These are phyloP conservation scores for Cercospora janseana DNA, from an alignment of 2,329 filamentous ascomycete genomes.

Conservation along the genomic window DNA sequence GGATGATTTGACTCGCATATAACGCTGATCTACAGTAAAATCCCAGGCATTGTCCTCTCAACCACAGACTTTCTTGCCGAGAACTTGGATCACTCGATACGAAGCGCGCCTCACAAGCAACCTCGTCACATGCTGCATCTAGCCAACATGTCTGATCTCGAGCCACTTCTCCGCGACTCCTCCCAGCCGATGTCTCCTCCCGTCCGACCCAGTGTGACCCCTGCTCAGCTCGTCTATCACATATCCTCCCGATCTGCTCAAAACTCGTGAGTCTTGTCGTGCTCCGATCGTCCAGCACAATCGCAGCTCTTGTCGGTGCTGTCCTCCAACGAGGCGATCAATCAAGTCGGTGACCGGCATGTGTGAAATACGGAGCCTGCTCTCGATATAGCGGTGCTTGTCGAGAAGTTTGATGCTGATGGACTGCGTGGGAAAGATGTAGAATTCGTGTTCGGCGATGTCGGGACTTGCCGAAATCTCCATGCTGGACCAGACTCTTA, in stretches of 20 bases:
- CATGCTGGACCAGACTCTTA: background rate
- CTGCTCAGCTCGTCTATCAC: background rate
- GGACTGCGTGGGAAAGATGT: background rate
- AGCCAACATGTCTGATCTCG: background rate
- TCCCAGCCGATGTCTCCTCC: background rate
- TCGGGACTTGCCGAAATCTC: background rate
- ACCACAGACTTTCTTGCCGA: background rate
- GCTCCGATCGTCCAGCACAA: background rate
- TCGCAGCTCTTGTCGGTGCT: background rate
- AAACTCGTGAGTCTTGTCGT: background rate
- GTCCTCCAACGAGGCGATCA: background rate
- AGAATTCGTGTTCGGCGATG: background rate
- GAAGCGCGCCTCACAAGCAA: background rate
- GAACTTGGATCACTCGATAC: background rate
- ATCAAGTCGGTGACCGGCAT: constrained; percentile 5
- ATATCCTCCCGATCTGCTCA: background rate
- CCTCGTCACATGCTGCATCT: background rate
- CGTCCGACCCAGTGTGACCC: background rate
- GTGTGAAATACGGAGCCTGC: background rate
- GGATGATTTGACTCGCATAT: too few species aligned
- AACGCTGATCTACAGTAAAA: too few species aligned
- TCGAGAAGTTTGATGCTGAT: background rate
- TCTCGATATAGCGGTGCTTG: background rate
- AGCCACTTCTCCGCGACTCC: background rate
- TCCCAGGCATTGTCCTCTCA: too few species aligned